Evolutionary conservation across 345 rosid genomes (phyloP).

Genomic region (Carallia brachiata): DNA sequence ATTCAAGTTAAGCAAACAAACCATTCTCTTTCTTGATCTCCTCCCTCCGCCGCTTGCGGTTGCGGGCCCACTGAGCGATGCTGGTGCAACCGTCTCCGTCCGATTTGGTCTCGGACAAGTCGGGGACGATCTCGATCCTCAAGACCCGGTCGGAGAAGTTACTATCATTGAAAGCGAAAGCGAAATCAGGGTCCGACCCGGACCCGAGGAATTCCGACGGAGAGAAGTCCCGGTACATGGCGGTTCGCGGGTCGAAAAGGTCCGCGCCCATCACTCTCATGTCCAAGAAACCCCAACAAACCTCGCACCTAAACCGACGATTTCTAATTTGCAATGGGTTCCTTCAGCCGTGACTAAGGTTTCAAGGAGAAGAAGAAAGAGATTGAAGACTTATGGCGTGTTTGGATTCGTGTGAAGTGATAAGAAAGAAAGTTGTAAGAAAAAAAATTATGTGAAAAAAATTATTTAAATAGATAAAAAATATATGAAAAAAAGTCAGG

Average conservation of each 20-base stretch:
- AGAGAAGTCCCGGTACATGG: conserved; percentile 48
- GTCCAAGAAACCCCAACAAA: conserved; percentile 5
- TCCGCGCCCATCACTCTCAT: conserved; percentile 41
- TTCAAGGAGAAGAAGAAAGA: background rate
- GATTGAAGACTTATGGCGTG: too few relatives aligned
- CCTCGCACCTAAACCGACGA: background rate
- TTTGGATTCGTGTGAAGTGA: too few relatives aligned
- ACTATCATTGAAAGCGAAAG: conserved; percentile 73
- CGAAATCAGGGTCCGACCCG: conserved; percentile 49
- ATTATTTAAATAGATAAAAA: too few relatives aligned
- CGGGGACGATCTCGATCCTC: conserved; percentile 60
- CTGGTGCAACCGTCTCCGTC: conserved; percentile 48
- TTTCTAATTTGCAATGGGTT: background rate
- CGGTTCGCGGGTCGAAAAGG: conserved; percentile 38
- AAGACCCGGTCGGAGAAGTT: conserved; percentile 78
- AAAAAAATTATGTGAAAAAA: too few relatives aligned
- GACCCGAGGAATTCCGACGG: conserved; percentile 14
- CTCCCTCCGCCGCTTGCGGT: conserved; percentile 70
- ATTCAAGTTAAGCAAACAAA: background rate
- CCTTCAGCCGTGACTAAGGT: background rate
- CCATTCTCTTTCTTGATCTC: conserved; percentile 50
- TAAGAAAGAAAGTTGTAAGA: too few relatives aligned
- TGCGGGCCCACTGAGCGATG: conserved; percentile 63
- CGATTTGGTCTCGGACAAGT: conserved; percentile 38
- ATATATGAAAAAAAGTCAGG: too few relatives aligned